Evolutionary conservation across 768 basidiomycete genomes (phyloP), one percentile per base, ranked within the genome.

Genomic region (Calocera cornea): DNA sequence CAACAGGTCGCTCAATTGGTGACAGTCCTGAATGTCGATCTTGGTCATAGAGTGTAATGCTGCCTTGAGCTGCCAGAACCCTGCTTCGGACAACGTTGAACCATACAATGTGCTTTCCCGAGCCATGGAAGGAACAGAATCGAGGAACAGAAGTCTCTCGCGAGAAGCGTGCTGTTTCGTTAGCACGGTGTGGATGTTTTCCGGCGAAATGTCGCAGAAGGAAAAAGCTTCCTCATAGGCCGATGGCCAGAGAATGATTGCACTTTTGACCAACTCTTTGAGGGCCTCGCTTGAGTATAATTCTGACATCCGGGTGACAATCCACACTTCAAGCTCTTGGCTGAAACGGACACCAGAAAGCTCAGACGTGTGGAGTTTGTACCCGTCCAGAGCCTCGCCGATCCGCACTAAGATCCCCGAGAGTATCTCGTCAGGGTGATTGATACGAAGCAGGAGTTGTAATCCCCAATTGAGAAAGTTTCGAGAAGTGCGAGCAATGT

Each of bases 381-480:
- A 60, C 2, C 31, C 14, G 11, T 60, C 31, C 31, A 60, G 5
- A 10, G 54, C 31, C 16, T 19, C 14, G 5, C 54, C 54, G 2
- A 77, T 73, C 14, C 73, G 69, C 1, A 70, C 36, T 24, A 38
- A 68, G 27, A 68, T 60, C 38, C 60, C 54, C 19, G 54, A 5
- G 11, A 60, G 31, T 29, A 60, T 60, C 22, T 60, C 54, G 16
- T 60, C 54, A 31, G 54, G 31, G 14, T 60, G 11, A 33, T 22
- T 19, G 14, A 60, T 16, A 33, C 22, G 54, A 60, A 60, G 54
- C 5, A 60, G 31, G 24, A 60, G 11, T 33, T 33, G 76, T 70
- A 94, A 85, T 1, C 83, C 83, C 90, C 92, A 94, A 63, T 87
- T 84, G 12, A 94, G 78, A 41, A 94, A 82, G 1, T 88, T 90